These are phyloP conservation scores for Nicotiana noctiflora DNA, from an alignment of 257 asterid genomes.

Conservation along the genomic window DNA sequence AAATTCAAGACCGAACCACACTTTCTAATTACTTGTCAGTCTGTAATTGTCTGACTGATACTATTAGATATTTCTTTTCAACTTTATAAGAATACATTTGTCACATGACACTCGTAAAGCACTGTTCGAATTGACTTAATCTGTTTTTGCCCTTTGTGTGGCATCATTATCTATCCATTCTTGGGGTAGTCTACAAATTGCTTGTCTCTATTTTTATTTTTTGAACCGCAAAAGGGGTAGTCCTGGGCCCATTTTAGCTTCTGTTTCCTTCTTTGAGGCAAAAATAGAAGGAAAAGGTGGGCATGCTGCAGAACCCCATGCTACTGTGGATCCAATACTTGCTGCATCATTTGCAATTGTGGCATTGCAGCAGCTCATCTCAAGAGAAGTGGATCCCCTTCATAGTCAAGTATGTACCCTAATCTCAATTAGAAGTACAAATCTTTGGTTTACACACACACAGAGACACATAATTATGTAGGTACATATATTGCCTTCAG, in stretches of 20 bases:
- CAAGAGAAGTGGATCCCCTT: slow-evolving; percentile 74
- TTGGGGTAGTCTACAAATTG: too few species aligned
- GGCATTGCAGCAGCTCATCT: slow-evolving; percentile 72
- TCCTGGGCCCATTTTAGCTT: slow-evolving; percentile 62
- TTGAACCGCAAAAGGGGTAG: slow-evolving; percentile 40
- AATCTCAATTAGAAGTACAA: background rate
- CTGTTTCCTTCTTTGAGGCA: slow-evolving; percentile 54
- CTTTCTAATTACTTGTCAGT: background rate
- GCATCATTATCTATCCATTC: background rate
- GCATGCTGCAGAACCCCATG: slow-evolving; percentile 71
- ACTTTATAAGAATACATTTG: background rate
- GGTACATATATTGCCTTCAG: background rate
- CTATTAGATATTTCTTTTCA: background rate
- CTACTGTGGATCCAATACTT: slow-evolving; percentile 51
- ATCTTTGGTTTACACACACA: too few species aligned
- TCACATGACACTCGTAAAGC: background rate
- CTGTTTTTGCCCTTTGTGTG: background rate
- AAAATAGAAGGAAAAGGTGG: slow-evolving; percentile 74
- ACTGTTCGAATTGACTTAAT: background rate
- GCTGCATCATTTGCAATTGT: slow-evolving; percentile 61
- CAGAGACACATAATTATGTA: background rate
- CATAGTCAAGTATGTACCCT: slow-evolving; percentile 50
- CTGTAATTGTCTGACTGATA: background rate
- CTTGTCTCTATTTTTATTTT: background rate
- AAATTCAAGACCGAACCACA: background rate